phyloP scores from a whole-genome alignment of 192 early-diverging fungal species.

The Backusella liffmaniae region DNA sequence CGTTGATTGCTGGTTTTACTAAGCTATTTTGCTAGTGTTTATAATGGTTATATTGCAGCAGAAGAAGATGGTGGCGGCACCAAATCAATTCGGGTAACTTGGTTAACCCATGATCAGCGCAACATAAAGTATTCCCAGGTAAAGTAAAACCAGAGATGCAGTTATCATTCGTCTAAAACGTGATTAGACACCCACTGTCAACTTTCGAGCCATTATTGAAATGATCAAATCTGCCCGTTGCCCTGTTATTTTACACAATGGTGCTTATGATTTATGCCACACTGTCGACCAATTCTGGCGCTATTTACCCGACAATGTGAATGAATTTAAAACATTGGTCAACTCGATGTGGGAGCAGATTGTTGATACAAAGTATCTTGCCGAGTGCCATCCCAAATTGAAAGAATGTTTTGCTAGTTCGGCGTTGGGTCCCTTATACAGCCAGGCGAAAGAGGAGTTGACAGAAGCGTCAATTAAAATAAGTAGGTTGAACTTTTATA shows the following conservation, averaged over 20 bases:
- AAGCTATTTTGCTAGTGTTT: not conserved
- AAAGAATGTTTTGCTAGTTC: constrained; percentile 32
- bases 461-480: constrained; percentile 42
- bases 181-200: constrained; percentile 25
- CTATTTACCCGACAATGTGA: constrained; percentile 65
- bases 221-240: constrained; percentile 62
- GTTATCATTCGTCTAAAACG: too few species aligned
- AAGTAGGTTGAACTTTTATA: constrained; percentile 29
- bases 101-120: constrained; percentile 43
- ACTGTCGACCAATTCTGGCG: constrained; percentile 72
- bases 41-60: constrained; percentile 47
- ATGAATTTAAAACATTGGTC: constrained; percentile 65
- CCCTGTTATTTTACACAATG: constrained; percentile 89
- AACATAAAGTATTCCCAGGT: constrained; percentile 14
- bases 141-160: not conserved
- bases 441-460: constrained; percentile 14
- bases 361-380: constrained; percentile 79
- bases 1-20: not conserved
- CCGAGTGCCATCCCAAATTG: constrained; percentile 45
- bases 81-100: constrained; percentile 42
- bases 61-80: constrained; percentile 23
- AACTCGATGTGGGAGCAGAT: constrained; percentile 64
- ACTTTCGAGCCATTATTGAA: constrained; percentile 82
- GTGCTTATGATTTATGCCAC: constrained; percentile 85
- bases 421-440: constrained; percentile 14